phyloP scores from a whole-genome alignment of 768 basidiomycete genomes.

The Calocybe gangraenosa region DNA sequence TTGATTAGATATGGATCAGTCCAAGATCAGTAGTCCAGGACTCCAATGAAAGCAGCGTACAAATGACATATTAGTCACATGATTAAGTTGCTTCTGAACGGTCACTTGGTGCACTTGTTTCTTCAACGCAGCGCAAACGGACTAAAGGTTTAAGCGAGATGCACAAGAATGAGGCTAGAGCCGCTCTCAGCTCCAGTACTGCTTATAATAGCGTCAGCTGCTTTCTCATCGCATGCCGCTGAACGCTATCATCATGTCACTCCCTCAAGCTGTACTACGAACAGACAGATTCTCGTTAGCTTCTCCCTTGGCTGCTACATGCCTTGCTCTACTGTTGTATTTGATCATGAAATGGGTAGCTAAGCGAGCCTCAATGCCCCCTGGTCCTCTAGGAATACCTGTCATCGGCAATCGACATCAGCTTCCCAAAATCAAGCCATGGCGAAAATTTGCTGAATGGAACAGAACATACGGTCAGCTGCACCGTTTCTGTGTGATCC shows the following conservation, averaged over 20 bases:
- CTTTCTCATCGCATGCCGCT: background rate
- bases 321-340: conserved; percentile 18
- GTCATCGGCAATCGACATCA: conserved; percentile 43
- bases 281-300: too few relatives aligned
- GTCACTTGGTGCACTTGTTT: too few relatives aligned
- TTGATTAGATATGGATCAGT: conserved; percentile 1
- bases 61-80: too few relatives aligned
- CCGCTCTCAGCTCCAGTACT: background rate
- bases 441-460: conserved; percentile 46
- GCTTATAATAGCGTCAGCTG: background rate
- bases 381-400: conserved; percentile 41
- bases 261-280: too few relatives aligned
- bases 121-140: too few relatives aligned
- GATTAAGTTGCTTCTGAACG: too few relatives aligned
- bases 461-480: conserved; percentile 40
- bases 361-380: conserved; percentile 35
- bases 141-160: background rate
- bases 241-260: too few relatives aligned
- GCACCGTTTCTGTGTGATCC: background rate
- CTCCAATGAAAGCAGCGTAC: too few relatives aligned
- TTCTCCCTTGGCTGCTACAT: conserved; percentile 1
- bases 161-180: background rate
- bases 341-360: conserved; percentile 24
- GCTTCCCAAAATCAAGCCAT: conserved; percentile 40
- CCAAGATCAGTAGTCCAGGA: too few relatives aligned